Percentiles rank a stretch among this genome's conserved stretches.
Evolutionary conservation across 208 protist species (phyloP).

Genomic region (Leishmania mexicana): DNA sequence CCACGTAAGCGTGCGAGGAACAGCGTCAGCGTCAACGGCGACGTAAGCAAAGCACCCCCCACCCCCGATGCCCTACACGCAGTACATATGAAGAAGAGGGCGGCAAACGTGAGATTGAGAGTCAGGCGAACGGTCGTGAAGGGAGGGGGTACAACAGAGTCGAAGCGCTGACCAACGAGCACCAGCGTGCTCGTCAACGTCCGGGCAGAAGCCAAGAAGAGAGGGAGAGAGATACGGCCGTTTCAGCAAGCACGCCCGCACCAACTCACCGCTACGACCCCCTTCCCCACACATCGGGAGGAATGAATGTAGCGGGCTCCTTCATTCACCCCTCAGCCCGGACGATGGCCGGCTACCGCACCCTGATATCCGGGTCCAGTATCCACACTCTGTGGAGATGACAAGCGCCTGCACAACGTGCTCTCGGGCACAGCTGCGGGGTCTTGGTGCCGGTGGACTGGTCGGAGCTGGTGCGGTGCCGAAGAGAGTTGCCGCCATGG

Average conservation of each 20-base stretch:
- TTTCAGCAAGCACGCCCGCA: background rate
- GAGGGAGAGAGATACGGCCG: background rate
- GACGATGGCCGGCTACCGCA: background rate
- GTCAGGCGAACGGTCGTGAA: too few relatives aligned
- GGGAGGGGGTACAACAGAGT: too few relatives aligned
- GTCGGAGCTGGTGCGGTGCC: background rate
- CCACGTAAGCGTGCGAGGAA: background rate
- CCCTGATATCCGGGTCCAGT: background rate
- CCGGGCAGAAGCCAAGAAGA: background rate
- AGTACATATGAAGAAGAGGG: background rate
- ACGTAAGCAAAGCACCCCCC: background rate
- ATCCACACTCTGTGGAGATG: background rate
- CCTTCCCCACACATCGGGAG: background rate
- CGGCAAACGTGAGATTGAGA: background rate
- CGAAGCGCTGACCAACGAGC: too few relatives aligned
- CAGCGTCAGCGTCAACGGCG: background rate
- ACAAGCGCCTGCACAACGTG: background rate
- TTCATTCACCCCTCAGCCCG: too few relatives aligned
- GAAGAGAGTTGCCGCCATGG: background rate
- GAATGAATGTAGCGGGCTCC: background rate
- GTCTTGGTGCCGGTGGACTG: background rate
- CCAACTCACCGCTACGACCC: background rate
- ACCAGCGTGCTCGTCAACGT: too few relatives aligned
- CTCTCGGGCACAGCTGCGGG: background rate
- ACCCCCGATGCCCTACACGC: background rate